A percentile compares a stretch with the other conserved stretches of the same genome.
phyloP scores from a whole-genome alignment of 176 grass and related monocot genomes.

The Ampelocalamus luodianensis region DNA sequence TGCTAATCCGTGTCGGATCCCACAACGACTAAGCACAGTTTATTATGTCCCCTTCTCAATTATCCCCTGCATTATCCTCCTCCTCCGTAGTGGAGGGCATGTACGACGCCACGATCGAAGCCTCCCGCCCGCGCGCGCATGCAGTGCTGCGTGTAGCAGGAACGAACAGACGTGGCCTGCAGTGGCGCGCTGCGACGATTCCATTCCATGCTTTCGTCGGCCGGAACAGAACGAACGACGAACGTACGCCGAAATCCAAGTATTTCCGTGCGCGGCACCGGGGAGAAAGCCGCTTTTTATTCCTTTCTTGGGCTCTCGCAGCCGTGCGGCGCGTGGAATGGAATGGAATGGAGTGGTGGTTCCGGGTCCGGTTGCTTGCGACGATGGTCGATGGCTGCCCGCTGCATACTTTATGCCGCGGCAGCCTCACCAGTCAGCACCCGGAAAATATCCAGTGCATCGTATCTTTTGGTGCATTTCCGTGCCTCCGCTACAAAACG shows the following conservation, averaged over 20 bases:
- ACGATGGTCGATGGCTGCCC: background rate
- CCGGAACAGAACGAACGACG: constrained; percentile 16
- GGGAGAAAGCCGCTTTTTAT: background rate
- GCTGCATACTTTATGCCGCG: no score
- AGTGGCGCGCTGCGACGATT: background rate
- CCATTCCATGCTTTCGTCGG: background rate
- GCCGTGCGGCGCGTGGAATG: background rate
- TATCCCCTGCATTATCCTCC: background rate
- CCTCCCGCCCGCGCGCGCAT: background rate
- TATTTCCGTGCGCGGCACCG: background rate
- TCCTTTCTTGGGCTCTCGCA: constrained; percentile 38
- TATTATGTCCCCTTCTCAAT: background rate
- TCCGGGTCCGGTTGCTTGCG: background rate
- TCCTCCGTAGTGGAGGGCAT: constrained; percentile 3
- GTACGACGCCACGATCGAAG: background rate
- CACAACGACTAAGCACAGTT: constrained; percentile 5
- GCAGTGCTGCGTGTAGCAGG: background rate
- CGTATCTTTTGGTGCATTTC: no score
- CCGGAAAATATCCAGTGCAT: no score
- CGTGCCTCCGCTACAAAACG: no score
- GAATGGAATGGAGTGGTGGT: background rate
- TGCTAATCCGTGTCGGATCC: constrained; percentile 45
- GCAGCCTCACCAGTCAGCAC: no score
- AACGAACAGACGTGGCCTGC: constrained; percentile 1
- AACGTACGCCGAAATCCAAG: constrained; percentile 17